Evolutionary conservation across 2,329 filamentous ascomycete species (phyloP).

Genomic region (Trichoderma sp.): DNA sequence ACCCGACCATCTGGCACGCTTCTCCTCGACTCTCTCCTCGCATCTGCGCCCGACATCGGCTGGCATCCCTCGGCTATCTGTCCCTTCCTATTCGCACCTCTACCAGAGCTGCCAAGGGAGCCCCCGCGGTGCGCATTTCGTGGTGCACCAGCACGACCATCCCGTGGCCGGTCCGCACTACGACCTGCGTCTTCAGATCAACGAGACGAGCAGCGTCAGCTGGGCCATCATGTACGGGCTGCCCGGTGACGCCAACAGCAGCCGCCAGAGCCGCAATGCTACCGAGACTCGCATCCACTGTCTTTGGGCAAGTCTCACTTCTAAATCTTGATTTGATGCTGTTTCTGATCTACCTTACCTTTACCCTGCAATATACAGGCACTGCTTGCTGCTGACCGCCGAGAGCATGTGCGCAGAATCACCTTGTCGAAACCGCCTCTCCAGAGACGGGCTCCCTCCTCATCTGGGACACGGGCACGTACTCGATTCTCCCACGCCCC

Average conservation of each 20-base stretch:
- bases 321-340: not conserved
- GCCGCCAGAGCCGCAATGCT: slow-evolving; percentile 54
- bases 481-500: slow-evolving; percentile 48
- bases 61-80: slow-evolving; percentile 32
- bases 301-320: slow-evolving; percentile 47
- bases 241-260: slow-evolving; percentile 56
- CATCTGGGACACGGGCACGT: slow-evolving; percentile 62
- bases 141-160: slow-evolving; percentile 72
- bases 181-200: slow-evolving; percentile 69
- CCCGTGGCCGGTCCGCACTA: slow-evolving; percentile 66
- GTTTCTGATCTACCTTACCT: not conserved
- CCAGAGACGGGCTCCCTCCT: slow-evolving; percentile 54
- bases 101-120: slow-evolving; percentile 36
- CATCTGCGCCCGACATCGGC: slow-evolving; percentile 26
- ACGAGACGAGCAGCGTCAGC: slow-evolving; percentile 61
- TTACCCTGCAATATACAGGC: not conserved
- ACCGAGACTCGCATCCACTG: slow-evolving; percentile 62
- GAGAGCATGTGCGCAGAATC: slow-evolving; percentile 44
- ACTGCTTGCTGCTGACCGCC: not conserved
- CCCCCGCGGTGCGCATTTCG: slow-evolving; percentile 52
- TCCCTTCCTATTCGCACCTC: slow-evolving; percentile 36
- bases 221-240: slow-evolving; percentile 64
- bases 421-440: slow-evolving; percentile 58
- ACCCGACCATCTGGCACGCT: slow-evolving; percentile 41
- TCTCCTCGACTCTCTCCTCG: slow-evolving; percentile 34